Evolutionary conservation across 2,329 filamentous ascomycete genomes (phyloP).

Genomic region (Trichoderma sp.): DNA sequence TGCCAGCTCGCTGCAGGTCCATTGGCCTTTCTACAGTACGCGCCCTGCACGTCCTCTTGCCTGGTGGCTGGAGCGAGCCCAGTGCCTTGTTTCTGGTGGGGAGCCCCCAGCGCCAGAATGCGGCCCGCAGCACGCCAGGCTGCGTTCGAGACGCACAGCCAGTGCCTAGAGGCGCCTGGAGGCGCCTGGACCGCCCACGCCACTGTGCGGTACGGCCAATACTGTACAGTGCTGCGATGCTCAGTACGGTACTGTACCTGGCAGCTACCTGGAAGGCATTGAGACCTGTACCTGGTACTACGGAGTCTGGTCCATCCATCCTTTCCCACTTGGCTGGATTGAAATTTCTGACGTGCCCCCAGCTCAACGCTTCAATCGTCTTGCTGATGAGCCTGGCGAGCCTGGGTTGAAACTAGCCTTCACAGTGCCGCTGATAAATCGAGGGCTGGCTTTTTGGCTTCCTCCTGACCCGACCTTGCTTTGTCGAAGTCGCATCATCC

Average conservation of each 20-base stretch:
- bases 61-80: not conserved
- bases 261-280: too few relatives aligned
- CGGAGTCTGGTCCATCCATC: not conserved
- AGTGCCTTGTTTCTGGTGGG: not conserved
- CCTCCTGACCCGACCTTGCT: conserved; percentile 16
- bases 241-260: too few relatives aligned
- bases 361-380: conserved; percentile 23
- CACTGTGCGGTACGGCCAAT: too few relatives aligned
- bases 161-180: too few relatives aligned
- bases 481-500: conserved; percentile 7
- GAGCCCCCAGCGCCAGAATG: not conserved
- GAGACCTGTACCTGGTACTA: too few relatives aligned
- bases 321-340: conserved; percentile 1
- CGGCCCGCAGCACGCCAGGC: too few relatives aligned
- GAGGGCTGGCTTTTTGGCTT: conserved; percentile 23
- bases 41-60: not conserved
- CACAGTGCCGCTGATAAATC: conserved; percentile 28
- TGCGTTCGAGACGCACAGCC: too few relatives aligned
- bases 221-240: not conserved
- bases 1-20: not conserved
- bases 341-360: conserved; percentile 23
- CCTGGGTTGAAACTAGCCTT: conserved; percentile 14
- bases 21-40: not conserved
- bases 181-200: too few relatives aligned
- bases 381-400: not conserved